Evolutionary conservation across 1,284 basidiomycete species (phyloP).

Genomic region (Chalciporus sp.): DNA sequence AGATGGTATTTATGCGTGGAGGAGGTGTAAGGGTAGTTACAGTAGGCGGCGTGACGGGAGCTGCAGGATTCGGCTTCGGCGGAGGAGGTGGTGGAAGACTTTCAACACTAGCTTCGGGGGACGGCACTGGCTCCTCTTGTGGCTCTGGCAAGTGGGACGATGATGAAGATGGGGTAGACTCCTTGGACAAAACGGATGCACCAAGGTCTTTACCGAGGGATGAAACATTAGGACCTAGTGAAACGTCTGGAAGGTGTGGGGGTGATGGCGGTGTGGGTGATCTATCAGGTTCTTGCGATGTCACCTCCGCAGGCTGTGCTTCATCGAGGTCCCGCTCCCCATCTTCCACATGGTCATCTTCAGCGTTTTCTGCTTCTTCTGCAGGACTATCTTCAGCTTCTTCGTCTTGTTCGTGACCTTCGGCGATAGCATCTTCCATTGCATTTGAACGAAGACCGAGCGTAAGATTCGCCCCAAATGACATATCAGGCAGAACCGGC

Average conservation of each 20-base stretch:
- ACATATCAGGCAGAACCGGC: conserved; percentile 18
- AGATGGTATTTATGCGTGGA: conserved; percentile 24
- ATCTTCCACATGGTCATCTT: not conserved
- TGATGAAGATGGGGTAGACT: conserved; percentile 3
- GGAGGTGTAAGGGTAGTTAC: conserved; percentile 14
- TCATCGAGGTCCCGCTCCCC: conserved; percentile 1
- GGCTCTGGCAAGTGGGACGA: not conserved
- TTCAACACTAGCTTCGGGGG: conserved; percentile 14
- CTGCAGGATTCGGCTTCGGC: conserved; percentile 12
- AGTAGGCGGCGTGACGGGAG: conserved; percentile 14
- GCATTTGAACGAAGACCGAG: conserved; percentile 13
- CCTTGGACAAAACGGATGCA: not conserved
- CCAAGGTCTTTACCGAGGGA: conserved; percentile 12
- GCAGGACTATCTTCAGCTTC: not conserved
- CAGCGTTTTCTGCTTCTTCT: not conserved
- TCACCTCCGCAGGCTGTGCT: not conserved
- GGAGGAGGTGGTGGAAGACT: conserved; percentile 24
- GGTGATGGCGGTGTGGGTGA: conserved; percentile 2
- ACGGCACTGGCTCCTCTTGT: not conserved
- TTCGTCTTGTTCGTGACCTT: conserved; percentile 13
- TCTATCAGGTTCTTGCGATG: not conserved
- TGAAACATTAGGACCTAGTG: conserved; percentile 10
- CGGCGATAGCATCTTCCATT: conserved; percentile 7
- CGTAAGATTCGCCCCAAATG: conserved; percentile 22
- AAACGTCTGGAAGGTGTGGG: conserved; percentile 13